Percentiles rank a stretch among this genome's conserved stretches.
Evolutionary conservation across 371 early-diverging fungal genomes (phyloP).

Genomic region (Mycotypha africana): DNA sequence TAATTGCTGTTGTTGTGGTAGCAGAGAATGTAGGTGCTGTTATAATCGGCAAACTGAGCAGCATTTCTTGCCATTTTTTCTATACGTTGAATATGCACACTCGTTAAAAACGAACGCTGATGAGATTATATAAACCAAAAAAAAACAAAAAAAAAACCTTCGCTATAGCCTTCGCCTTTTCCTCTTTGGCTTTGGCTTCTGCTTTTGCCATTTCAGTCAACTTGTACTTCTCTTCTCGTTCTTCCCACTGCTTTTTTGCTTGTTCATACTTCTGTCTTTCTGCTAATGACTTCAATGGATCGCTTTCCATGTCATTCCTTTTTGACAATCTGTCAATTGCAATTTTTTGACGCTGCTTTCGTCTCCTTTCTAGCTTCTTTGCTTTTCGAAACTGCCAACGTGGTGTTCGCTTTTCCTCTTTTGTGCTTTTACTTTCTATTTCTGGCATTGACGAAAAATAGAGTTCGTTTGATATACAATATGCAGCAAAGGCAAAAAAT

Average conservation of each 20-base stretch:
- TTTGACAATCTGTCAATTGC: no score
- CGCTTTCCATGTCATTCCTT: neutral
- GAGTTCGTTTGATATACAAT: no score
- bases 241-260: slow-evolving; percentile 15
- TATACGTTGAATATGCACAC: neutral
- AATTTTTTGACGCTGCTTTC: slow-evolving; percentile 1
- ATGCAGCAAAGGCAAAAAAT: no score
- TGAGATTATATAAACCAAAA: no score
- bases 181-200: slow-evolving; percentile 5
- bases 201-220: slow-evolving; percentile 7
- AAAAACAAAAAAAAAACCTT: no score
- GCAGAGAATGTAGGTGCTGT: neutral
- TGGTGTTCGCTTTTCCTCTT: slow-evolving; percentile 1
- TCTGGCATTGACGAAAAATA: no score
- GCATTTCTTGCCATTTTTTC: neutral
- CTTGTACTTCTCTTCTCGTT: slow-evolving; percentile 4
- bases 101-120: neutral
- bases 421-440: no score
- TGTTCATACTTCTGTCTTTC: slow-evolving; percentile 3
- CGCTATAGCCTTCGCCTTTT: slow-evolving; percentile 3
- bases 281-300: neutral
- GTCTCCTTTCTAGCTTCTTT: slow-evolving; percentile 6
- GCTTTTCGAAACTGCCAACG: slow-evolving; percentile 13
- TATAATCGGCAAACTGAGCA: neutral
- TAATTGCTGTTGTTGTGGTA: no score